A percentile compares a stretch with the other conserved stretches of the same genome.
phyloP scores from a whole-genome alignment of 1,284 basidiomycete genomes.

The Cerioporus squamosus region DNA sequence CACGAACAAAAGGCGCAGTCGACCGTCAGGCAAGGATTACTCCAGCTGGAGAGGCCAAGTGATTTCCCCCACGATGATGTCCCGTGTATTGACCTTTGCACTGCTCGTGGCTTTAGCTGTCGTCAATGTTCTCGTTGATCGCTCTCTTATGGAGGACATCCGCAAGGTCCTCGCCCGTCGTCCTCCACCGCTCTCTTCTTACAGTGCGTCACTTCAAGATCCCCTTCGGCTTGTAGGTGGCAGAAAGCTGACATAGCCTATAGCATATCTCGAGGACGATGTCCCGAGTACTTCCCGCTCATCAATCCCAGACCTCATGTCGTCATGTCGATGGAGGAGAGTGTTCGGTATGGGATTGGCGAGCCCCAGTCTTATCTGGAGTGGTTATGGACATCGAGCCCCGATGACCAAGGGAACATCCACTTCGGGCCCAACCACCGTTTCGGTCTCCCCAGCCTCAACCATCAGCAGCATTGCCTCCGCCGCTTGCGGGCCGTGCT shows the following conservation, averaged over 20 bases:
- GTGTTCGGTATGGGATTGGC: conserved; percentile 28
- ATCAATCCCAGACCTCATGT: neutral
- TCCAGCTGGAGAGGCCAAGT: no score
- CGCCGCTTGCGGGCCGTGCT: conserved; percentile 26
- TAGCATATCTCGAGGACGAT: conserved; percentile 20
- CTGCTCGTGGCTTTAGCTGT: conserved; percentile 5
- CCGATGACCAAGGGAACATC: conserved; percentile 32
- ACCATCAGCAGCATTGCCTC: conserved; percentile 45
- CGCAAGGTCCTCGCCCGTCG: neutral
- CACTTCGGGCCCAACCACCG: conserved; percentile 36
- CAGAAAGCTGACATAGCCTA: neutral
- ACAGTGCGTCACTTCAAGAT: neutral
- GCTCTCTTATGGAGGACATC: conserved; percentile 1
- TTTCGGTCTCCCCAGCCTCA: conserved; percentile 38
- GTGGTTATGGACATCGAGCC: conserved; percentile 33
- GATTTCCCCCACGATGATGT: neutral
- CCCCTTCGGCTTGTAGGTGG: neutral
- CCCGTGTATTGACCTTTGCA: conserved; percentile 3
- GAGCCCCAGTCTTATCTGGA: conserved; percentile 28
- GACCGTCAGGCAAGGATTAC: no score
- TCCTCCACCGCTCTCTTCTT: neutral
- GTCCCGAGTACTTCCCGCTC: conserved; percentile 12
- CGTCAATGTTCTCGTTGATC: conserved; percentile 11
- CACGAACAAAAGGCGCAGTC: no score
- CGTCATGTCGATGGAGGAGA: conserved; percentile 16